These are phyloP conservation scores for Camelina laxa DNA, from an alignment of 345 rosid genomes.

Conservation along the genomic window DNA sequence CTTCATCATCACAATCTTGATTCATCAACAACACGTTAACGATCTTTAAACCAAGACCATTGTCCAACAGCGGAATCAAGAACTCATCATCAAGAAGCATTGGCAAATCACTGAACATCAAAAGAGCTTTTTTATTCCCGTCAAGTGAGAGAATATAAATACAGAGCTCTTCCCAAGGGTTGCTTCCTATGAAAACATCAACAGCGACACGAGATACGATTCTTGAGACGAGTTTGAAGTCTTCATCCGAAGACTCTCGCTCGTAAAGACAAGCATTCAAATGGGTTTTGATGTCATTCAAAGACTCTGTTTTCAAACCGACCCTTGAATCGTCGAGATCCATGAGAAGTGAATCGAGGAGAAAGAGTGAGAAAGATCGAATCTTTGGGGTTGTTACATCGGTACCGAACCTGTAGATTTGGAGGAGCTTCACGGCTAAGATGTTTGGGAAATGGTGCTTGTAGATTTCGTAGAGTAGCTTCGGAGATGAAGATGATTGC, in stretches of 20 bases:
- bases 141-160: neutral
- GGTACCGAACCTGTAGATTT: neutral
- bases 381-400: neutral
- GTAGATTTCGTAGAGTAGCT: conserved; percentile 17
- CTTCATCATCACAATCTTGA: conserved; percentile 2
- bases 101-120: conserved; percentile 29
- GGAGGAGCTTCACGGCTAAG: conserved; percentile 23
- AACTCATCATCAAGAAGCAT: conserved; percentile 24
- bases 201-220: conserved; percentile 18
- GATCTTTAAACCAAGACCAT: neutral
- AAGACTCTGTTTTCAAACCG: neutral
- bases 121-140: neutral
- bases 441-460: conserved; percentile 16
- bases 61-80: conserved; percentile 9
- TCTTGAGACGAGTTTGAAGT: conserved; percentile 27
- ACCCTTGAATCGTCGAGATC: neutral
- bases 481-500: neutral
- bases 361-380: conserved; percentile 10
- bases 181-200: neutral
- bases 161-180: conserved; percentile 31
- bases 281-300: neutral
- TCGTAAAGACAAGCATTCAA: conserved; percentile 4
- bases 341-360: conserved; percentile 21
- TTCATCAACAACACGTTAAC: neutral
- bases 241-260: conserved; percentile 10